These are phyloP conservation scores for Gamarada debralockiae DNA, from an alignment of 495 filamentous ascomycete species.

Conservation along the genomic window DNA sequence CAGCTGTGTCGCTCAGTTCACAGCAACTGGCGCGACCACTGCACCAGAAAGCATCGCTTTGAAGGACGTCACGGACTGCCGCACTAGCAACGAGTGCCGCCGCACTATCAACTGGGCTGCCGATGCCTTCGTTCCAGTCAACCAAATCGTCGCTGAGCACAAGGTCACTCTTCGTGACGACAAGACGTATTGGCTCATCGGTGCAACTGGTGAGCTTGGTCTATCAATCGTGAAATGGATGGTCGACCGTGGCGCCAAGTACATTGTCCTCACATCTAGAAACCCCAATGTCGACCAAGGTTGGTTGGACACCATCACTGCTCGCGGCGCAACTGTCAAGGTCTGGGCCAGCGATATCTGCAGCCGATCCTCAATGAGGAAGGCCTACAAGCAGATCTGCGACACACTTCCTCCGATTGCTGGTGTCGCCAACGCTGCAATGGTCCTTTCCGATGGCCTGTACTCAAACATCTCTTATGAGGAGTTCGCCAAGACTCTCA, in stretches of 20 bases:
- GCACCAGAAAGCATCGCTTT: background rate
- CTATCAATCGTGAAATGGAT: constrained; percentile 55
- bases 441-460: constrained; percentile 39
- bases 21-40: background rate
- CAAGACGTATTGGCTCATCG: constrained; percentile 55
- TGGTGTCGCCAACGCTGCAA: constrained; percentile 44
- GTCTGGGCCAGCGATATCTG: constrained; percentile 15
- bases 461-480: constrained; percentile 35
- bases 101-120: constrained; percentile 5
- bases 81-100: background rate
- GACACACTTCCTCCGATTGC: constrained; percentile 33
- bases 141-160: constrained; percentile 1
- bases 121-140: constrained; percentile 3
- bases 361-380: constrained; percentile 2
- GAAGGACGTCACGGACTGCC: background rate
- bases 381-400: constrained; percentile 11
- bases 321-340: constrained; percentile 22
- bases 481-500: constrained; percentile 22
- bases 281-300: constrained; percentile 43
- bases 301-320: constrained; percentile 41
- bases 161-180: constrained; percentile 26
- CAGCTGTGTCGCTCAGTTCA: background rate
- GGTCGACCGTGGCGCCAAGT: constrained; percentile 45
- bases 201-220: constrained; percentile 54
- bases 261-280: constrained; percentile 54